Evolutionary conservation across 495 filamentous ascomycete genomes (phyloP), one percentile per base, ranked within the genome.

Genomic region (Tetracladium setigerum): DNA sequence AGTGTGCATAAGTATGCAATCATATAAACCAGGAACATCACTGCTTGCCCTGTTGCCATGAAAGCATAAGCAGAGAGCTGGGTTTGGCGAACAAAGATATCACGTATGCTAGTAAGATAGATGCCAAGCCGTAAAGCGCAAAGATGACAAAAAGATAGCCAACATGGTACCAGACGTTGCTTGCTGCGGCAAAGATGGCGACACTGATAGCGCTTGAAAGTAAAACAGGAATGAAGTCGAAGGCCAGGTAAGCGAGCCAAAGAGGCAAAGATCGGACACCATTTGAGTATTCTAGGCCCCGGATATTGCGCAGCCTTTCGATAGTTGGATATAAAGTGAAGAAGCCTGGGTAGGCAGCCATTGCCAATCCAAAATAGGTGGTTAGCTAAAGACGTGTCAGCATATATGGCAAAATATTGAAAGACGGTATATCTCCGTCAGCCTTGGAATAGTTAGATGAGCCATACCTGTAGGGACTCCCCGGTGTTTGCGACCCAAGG

Each of bases 231-330:
- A 79, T 55, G 56, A 88, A 90, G 67, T 95, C 89, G 55, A 94
- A 94, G 0, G 62, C 50, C 4, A 82, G 67, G 62, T 95, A 90
- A 9, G 89, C 86, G 3, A 84, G 63, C 84, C 87, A 92, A 9
- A 92, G 67, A 2, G 84, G 83, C 2, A 87, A 55, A 0, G 76
- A 74, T 31, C 82, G 70, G 10, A 87, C 86, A 42, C 86, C 87
- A 57, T 91, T 94, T 39, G 84, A 89, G 64, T 91, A 95, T 56
- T 95, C 83, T 36, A 95, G 67, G 12, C 84, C 83, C 30, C 89
- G 73, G 27, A 95, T 84, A 44, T 87, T 82, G 8, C 81, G 65
- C 10, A 87, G 68, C 10, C 89, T 73, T 61, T 95, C 89, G 4
- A 84, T 60, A 2, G 86, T 92, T 18, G 86, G 86, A 64, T 95